phyloP scores from a whole-genome alignment of 2,329 filamentous ascomycete species.

The Verticillium nonalfalfae region DNA sequence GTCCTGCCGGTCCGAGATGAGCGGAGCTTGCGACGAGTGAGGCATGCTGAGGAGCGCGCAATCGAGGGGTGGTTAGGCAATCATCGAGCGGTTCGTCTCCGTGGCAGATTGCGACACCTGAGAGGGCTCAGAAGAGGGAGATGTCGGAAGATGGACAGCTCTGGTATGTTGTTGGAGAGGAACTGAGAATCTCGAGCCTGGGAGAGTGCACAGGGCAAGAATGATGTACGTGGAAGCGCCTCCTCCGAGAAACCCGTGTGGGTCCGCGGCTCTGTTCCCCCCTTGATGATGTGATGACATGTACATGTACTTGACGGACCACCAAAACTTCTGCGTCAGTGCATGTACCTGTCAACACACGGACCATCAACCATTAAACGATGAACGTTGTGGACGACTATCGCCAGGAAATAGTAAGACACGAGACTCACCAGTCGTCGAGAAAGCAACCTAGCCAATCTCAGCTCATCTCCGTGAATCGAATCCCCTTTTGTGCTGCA shows the following conservation, averaged over 20 bases:
- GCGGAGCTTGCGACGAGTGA: conserved; percentile 1
- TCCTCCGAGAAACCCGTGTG: background rate
- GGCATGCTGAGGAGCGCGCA: background rate
- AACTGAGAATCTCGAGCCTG: background rate
- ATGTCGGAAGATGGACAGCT: background rate
- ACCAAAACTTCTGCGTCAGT: background rate
- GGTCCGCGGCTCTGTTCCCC: background rate
- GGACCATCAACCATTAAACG: background rate
- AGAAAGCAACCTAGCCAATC: background rate
- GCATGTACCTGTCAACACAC: background rate
- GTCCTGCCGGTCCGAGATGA: conserved; percentile 2
- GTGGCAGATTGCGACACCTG: background rate
- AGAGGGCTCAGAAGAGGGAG: background rate
- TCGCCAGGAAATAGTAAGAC: background rate
- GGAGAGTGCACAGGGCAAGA: background rate
- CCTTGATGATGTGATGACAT: background rate
- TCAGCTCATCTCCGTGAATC: background rate
- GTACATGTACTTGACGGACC: background rate
- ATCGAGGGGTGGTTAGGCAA: background rate
- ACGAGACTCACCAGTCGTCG: background rate
- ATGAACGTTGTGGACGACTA: background rate
- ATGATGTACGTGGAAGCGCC: background rate
- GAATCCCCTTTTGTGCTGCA: background rate
- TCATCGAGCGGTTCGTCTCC: background rate
- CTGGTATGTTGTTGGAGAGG: background rate